Evolutionary conservation across 2,329 filamentous ascomycete genomes (phyloP), one percentile per base, ranked within the genome.

Genomic region (Setomelanomma holmii): DNA sequence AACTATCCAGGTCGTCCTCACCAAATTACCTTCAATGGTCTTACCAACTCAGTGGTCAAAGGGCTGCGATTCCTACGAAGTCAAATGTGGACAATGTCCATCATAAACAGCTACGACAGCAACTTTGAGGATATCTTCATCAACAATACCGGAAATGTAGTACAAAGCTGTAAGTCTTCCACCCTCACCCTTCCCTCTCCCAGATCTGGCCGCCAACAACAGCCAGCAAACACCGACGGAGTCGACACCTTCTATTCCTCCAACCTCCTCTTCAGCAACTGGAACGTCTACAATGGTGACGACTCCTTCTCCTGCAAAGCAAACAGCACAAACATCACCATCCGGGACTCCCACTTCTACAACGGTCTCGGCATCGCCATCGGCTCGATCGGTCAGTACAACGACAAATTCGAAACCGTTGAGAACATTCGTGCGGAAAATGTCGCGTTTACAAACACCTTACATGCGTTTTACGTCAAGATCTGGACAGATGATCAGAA

Each of bases 61-160:
- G 77, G 81, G 3, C 53, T 86, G 14, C 74, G 74, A 2, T 85
- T 84, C 55, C 69, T 86, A 6, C 79, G 83, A 53, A 82, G 79
- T 53, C 84, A 86, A 69, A 86, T 86, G 84, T 86, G 84, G 80
- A 69, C 81, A 0, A 80, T 85, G 76, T 80, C 80, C 1, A 76
- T 84, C 23, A 81, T 80, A 8, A 71, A 80, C 63, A 80, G 79
- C 3, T 54, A 77, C 5, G 69, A 80, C 42, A 68, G 81, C 1
- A 67, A 80, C 0, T 71, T 85, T 5, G 74, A 81, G 43, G 76
- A 81, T 53, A 82, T 85, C 27, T 76, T 79, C 55, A 76, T 84
- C 48, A 84, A 84, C 69, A 84, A 78, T 34, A 67, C 57, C 7
- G 59, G 64, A 10, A 66, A 60, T 16, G 24, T 43, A 12, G 53